Evolutionary conservation across 2,329 filamentous ascomycete species (phyloP).

Genomic region (Penicillium glabrum): DNA sequence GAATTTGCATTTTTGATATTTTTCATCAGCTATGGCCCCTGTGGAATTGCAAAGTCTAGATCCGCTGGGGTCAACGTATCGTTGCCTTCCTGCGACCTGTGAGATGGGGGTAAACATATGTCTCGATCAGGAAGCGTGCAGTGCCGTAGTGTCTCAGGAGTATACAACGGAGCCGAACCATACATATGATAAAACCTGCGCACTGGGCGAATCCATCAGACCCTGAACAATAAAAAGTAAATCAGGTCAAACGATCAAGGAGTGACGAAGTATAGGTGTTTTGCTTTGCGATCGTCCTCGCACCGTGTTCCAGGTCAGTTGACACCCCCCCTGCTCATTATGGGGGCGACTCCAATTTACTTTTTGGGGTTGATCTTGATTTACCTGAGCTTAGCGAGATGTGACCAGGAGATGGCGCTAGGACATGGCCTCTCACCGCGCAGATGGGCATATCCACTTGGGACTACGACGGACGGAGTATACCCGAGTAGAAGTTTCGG

Average conservation of each 20-base stretch:
- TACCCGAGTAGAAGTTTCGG: neutral
- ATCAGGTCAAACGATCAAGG: neutral
- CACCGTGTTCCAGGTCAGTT: neutral
- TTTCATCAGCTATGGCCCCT: constrained; percentile 1
- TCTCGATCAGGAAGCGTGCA: neutral
- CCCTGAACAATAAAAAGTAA: neutral
- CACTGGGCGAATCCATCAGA: neutral
- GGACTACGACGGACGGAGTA: neutral
- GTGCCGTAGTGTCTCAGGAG: neutral
- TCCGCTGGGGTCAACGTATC: neutral
- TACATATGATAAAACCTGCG: neutral
- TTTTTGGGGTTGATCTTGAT: neutral
- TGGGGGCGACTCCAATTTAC: neutral
- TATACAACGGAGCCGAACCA: neutral
- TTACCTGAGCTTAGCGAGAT: neutral
- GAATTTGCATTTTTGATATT: neutral
- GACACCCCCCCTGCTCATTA: constrained; percentile 1
- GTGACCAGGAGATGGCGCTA: neutral
- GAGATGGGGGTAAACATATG: neutral
- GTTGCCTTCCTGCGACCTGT: constrained; percentile 1
- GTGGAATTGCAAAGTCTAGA: neutral
- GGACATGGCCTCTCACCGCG: neutral
- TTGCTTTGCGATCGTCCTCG: neutral
- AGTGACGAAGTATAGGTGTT: neutral
- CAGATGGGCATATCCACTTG: constrained; percentile 1